Conservation (phyloP, 2,329 filamentous ascomycete genomes). For the Botrytis pseudocinerea region DNA sequence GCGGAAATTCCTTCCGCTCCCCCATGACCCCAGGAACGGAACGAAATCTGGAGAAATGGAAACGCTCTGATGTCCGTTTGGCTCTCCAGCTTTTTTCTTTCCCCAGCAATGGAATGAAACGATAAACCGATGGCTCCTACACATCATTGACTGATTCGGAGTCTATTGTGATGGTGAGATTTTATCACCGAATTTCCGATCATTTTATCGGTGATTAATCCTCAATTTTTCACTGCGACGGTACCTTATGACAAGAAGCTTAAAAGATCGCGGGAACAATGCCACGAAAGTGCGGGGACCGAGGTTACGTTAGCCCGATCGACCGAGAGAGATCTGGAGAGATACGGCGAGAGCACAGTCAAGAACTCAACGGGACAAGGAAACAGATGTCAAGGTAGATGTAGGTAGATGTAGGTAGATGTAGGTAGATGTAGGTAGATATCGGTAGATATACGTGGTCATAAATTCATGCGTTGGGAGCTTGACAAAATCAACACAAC, state of each 20-base stretch:
- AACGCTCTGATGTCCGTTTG: neutral
- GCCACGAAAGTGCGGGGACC: neutral
- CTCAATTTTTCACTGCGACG: neutral
- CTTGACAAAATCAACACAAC: neutral
- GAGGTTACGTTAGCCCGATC: neutral
- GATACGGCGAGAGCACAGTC: neutral
- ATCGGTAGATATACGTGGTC: too few relatives aligned
- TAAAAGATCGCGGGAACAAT: neutral
- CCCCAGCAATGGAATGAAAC: neutral
- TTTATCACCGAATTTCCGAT: neutral
- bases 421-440: too few relatives aligned
- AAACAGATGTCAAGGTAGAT: neutral
- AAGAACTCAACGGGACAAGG: neutral
- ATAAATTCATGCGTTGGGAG: neutral
- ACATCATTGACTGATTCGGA: neutral
- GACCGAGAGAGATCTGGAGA: neutral
- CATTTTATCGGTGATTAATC: neutral
- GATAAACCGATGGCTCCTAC: neutral
- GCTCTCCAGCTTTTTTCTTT: neutral
- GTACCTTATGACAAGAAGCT: neutral
- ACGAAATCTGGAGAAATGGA: constrained; percentile 4
- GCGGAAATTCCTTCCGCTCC: constrained; percentile 9
- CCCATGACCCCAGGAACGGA: neutral
- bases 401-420: too few relatives aligned
- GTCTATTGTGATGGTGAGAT: neutral